Base-by-base conservation (phyloP, 345 rosid species). In the Populus simonii region DNA sequence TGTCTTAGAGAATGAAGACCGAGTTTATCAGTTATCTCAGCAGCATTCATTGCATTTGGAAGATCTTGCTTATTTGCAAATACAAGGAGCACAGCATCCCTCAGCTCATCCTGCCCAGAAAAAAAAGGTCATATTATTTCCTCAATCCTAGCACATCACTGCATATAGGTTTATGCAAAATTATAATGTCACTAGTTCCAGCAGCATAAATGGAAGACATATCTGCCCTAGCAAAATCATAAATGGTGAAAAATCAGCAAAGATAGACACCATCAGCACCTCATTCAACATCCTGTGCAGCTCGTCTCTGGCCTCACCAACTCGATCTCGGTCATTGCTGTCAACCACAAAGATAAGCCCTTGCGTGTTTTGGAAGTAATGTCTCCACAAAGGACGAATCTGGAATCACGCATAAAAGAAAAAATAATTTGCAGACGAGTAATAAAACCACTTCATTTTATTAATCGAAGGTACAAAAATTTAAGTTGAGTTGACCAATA, bases 1-100 rank as follows among this genome's bases (percentile, higher is more conserved):
- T 59, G 65, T 12, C 65, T 59, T 59, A 59, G 65, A 59, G 65
- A 59, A 59, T 59, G 65, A 59, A 59, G 65, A 59, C 65, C 65
- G 23, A 59, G 65, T 13, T 59, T 59, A 23, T 59, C 65, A 10
- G 65, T 59, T 12, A 59, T 59, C 25, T 59, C 65, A 59, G 65
- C 65, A 59, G 65, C 65, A 23, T 59, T 59, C 65, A 59, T 59
- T 23, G 65, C 65, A 23, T 23, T 59, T 59, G 65, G 65, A 59
- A 59, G 65, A 23, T 59, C 65, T 59, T 59, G 65, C 29, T 59
- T 59, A 59, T 59, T 59, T 23, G 65, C 65, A 23, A 59, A 59
- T 25, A 59, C 65, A 23, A 59, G 65, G 65, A 59, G 65, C 65
- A 59, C 65, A 23, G 65, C 65, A 10, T 59, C 65, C 65, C 65